Base-by-base conservation (phyloP, 257 asterid genomes). In the Solanum microdontum region DNA sequence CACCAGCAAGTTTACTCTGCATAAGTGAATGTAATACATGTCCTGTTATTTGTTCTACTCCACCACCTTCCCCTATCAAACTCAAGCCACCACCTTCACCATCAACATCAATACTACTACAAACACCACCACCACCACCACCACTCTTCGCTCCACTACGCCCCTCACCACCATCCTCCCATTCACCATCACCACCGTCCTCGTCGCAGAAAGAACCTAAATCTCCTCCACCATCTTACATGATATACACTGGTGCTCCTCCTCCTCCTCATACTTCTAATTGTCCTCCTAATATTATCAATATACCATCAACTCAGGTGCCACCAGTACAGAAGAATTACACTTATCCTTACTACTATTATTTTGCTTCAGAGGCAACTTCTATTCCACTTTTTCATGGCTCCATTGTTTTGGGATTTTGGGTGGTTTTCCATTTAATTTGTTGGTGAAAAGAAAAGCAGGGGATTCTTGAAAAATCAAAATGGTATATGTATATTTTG, bases 11-110 rank as follows among this genome's bases (percentile, higher is more conserved):
- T 82, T 84, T 93, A 87, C 87, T 94, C 21, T 96, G 98, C 91
- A 93, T 95, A 7, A 95, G 97, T 87, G 97, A 95, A 9, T 95
- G 98, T 60, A 89, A 72, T 21, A 90, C 96, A 2, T 96, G 99
- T 88, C 97, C 99, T 2, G 91, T 90, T 88, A 92, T 93, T 15
- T 96, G 99, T 91, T 94, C 98, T 1, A 91, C 64, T 55, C 64
- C 97, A 14, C 98, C 97, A 32, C 95, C 98, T 9, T 66, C 94
- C 13, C 79, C 93, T 0, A 83, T 87, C 60, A 64, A 21, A 82
- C 86, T 21, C 36, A 89, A 80, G 26, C 87, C 90, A 39, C 85
- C 86, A 2, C 88, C 89, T 10, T 48, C 88, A 3, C 55, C 87
- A 13, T 83, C 87, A 21, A 30, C 88, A 17, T 58, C 91, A 23